These are phyloP conservation scores for Thalassiosira hispida DNA, from an alignment of 352 stramenopile genomes.

Conservation along the genomic window DNA sequence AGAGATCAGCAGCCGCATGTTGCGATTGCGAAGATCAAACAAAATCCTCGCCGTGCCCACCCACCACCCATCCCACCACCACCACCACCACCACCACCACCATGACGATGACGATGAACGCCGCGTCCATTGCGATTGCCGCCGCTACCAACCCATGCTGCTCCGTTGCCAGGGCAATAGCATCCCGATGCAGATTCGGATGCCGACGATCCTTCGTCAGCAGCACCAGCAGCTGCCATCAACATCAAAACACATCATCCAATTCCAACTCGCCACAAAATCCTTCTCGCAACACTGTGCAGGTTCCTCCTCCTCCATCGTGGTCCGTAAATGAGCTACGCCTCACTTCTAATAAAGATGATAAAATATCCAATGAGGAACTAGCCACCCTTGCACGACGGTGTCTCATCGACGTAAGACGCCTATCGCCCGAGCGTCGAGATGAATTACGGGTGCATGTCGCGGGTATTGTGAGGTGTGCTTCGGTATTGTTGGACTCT, in stretches of 20 bases:
- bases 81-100: too few relatives aligned
- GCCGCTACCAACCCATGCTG: neutral
- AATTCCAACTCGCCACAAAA: constrained; percentile 12
- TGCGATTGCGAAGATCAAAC: too few relatives aligned
- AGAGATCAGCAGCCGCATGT: too few relatives aligned
- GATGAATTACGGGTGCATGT: constrained; percentile 36
- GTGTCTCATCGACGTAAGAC: constrained; percentile 55
- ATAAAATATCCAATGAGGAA: constrained; percentile 46
- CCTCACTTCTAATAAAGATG: constrained; percentile 19
- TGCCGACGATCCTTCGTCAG: neutral
- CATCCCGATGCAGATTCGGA: constrained; percentile 5
- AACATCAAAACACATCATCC: neutral
- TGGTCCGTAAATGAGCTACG: constrained; percentile 51
- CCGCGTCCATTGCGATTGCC: neutral
- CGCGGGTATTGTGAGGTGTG: constrained; percentile 54
- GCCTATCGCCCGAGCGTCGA: constrained; percentile 36
- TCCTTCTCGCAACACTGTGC: constrained; percentile 22
- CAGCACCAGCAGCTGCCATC: neutral
- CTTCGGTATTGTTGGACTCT: constrained; percentile 52
- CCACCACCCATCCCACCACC: neutral
- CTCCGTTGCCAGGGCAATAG: neutral
- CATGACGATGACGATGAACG: too few relatives aligned
- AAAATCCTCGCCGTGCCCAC: neutral
- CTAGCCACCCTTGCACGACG: constrained; percentile 44
- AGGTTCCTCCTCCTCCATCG: constrained; percentile 44